A percentile compares a stretch with the other conserved stretches of the same genome.
Conservation (phyloP, 768 basidiomycete genomes). For the Leccinum subgranulosum region DNA sequence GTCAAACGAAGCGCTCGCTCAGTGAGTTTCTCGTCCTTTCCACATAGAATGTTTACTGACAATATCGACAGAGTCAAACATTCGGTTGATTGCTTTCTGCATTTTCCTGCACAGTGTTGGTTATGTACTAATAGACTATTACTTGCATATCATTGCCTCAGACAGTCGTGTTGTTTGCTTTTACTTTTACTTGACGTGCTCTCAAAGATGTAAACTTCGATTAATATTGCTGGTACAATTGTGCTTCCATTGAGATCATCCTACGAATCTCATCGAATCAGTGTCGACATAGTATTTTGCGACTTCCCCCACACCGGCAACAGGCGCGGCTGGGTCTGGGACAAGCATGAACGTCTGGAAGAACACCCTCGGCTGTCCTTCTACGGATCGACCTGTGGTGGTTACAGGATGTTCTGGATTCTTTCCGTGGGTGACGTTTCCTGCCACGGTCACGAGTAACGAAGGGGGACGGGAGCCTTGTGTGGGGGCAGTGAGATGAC, state of each 20-base stretch:
- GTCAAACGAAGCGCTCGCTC: conserved; percentile 89
- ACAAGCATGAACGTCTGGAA: conserved; percentile 85
- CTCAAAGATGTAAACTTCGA: background rate
- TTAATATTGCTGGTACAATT: background rate
- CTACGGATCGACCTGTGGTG: conserved; percentile 48
- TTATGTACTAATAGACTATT: conserved; percentile 13
- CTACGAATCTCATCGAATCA: conserved; percentile 80
- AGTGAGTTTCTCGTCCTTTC: conserved; percentile 36
- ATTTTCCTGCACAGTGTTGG: background rate
- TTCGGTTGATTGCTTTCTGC: conserved; percentile 56
- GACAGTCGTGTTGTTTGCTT: background rate
- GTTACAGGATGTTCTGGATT: conserved; percentile 57
- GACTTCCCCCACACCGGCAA: conserved; percentile 65
- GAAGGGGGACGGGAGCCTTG: conserved; percentile 76
- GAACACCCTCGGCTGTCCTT: conserved; percentile 82
- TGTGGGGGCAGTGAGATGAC: conserved; percentile 7
- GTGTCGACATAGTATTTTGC: conserved; percentile 81
- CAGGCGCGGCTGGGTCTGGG: conserved; percentile 65
- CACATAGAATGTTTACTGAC: conserved; percentile 11
- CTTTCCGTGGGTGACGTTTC: conserved; percentile 70
- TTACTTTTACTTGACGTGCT: background rate
- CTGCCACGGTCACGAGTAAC: conserved; percentile 75
- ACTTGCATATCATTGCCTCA: background rate
- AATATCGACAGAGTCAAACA: conserved; percentile 70
- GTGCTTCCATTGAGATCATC: conserved; percentile 37